Percentiles rank a stretch among this genome's conserved stretches.
phyloP scores from a whole-genome alignment of 768 basidiomycete genomes.

The Dioszegia crocea region DNA sequence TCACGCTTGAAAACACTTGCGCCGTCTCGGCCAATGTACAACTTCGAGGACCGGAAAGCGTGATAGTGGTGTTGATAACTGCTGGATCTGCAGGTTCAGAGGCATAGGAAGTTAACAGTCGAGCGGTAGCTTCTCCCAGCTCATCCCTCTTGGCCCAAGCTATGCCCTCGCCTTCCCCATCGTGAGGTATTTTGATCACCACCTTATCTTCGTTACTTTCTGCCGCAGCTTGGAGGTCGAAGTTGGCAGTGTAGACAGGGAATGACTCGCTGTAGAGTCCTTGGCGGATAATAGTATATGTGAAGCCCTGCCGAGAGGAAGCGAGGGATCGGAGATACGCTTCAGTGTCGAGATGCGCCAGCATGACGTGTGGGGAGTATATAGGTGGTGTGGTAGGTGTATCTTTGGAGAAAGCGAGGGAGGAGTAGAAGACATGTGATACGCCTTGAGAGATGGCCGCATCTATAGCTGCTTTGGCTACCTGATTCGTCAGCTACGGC shows the following conservation, averaged over 20 bases:
- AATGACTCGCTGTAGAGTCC: conserved; percentile 1
- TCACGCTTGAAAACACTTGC: neutral
- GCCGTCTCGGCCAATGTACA: conserved; percentile 1
- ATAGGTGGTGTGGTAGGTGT: neutral
- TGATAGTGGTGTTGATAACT: neutral
- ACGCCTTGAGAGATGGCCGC: conserved; percentile 6
- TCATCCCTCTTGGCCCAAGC: conserved; percentile 5
- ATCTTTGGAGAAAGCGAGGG: conserved; percentile 1
- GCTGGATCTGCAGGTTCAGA: neutral
- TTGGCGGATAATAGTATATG: conserved; percentile 3
- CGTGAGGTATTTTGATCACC: neutral
- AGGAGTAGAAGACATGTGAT: conserved; percentile 3
- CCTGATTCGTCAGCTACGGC: neutral
- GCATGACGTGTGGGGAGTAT: conserved; percentile 7
- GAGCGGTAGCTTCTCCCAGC: conserved; percentile 3
- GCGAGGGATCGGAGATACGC: neutral
- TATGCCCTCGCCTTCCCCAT: neutral
- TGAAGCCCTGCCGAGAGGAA: neutral
- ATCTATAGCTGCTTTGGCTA: conserved; percentile 6
- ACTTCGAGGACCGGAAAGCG: neutral
- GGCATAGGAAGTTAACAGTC: neutral
- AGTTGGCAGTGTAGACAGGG: conserved; percentile 2
- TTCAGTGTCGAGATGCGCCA: conserved; percentile 2
- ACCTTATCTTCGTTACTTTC: neutral
- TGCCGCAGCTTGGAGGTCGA: neutral